Percentiles rank a stretch among this genome's conserved stretches.
Evolutionary conservation across 2,329 filamentous ascomycete species (phyloP).

Genomic region (Cordyceps cateniannulata): DNA sequence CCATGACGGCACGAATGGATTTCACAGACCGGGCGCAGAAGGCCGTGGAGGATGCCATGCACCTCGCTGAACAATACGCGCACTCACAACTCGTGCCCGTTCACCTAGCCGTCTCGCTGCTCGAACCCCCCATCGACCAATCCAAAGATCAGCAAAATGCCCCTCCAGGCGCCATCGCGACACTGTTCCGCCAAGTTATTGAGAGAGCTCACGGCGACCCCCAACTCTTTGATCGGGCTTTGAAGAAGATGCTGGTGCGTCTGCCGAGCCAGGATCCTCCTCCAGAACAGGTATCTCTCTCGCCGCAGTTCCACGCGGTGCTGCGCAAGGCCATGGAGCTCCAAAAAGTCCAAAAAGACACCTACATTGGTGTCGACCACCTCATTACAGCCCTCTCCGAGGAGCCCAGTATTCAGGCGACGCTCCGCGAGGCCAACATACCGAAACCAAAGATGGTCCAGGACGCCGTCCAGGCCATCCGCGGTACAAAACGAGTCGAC

Average conservation of each 20-base stretch:
- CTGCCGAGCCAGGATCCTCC: conserved; percentile 92
- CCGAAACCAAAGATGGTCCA: conserved; percentile 88
- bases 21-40: conserved; percentile 92
- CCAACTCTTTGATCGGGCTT: conserved; percentile 76
- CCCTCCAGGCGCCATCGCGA: conserved; percentile 54
- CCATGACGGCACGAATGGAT: conserved; percentile 72
- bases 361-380: conserved; percentile 90
- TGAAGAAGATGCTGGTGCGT: conserved; percentile 89
- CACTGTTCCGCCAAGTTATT: conserved; percentile 91
- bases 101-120: conserved; percentile 78
- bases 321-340: conserved; percentile 80
- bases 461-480: conserved; percentile 82
- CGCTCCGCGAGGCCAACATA: conserved; percentile 79
- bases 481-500: conserved; percentile 88
- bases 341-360: conserved; percentile 96
- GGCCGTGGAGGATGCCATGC: conserved; percentile 82
- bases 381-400: conserved; percentile 81
- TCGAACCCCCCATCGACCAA: conserved; percentile 67
- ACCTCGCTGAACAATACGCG: conserved; percentile 79
- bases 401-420: conserved; percentile 65
- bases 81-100: conserved; percentile 88
- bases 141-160: conserved; percentile 80
- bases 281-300: conserved; percentile 78
- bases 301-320: conserved; percentile 74
- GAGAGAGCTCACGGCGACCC: conserved; percentile 90